Conservation (phyloP, 352 stramenopile genomes). For the Aphanomyces stellatus region DNA sequence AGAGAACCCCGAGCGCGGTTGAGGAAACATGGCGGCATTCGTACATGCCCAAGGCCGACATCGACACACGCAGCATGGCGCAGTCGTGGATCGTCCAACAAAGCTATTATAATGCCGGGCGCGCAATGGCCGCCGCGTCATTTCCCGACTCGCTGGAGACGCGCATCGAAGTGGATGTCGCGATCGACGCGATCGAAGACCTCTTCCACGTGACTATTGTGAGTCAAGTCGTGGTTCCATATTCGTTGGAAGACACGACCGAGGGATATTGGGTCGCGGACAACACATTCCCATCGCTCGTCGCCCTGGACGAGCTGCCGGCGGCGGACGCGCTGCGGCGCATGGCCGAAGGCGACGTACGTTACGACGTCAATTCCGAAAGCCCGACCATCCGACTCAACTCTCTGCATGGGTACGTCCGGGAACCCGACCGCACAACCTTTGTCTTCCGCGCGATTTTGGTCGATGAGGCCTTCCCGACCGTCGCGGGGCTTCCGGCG, state of each 20-base stretch:
- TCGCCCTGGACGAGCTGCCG: not conserved
- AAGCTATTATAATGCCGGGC: not conserved
- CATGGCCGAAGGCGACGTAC: not conserved
- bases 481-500: not conserved
- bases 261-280: not conserved
- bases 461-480: not conserved
- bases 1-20: not conserved
- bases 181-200: not conserved
- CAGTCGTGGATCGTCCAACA: conserved; percentile 10
- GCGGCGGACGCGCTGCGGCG: not conserved
- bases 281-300: not conserved
- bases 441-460: conserved; percentile 11
- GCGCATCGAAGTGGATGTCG: not conserved
- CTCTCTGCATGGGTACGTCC: not conserved
- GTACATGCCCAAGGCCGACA: not conserved
- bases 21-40: conserved; percentile 8
- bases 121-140: not conserved
- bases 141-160: not conserved
- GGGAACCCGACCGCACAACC: not conserved
- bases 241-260: not conserved
- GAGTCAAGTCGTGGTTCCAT: not conserved
- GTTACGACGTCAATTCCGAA: not conserved
- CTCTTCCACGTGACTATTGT: conserved; percentile 3
- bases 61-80: not conserved
- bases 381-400: not conserved